A percentile compares a stretch with the other conserved stretches of the same genome.
These are phyloP conservation scores for Pseudocercospora pini-densiflorae DNA, from an alignment of 2,329 filamentous ascomycete species.

Conservation along the genomic window DNA sequence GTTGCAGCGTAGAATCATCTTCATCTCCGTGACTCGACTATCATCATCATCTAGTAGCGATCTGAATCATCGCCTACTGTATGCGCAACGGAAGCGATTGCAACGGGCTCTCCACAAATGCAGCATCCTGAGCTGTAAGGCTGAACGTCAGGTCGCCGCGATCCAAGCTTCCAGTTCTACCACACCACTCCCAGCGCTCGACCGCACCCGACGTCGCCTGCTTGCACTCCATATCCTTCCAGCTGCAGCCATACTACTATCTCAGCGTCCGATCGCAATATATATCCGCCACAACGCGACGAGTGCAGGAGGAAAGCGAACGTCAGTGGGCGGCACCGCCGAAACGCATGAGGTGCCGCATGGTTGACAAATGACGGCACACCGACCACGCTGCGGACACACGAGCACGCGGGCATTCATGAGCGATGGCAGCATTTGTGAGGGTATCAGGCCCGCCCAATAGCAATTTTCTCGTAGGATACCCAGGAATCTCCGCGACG, in stretches of 20 bases:
- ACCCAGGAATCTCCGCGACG: constrained; percentile 96
- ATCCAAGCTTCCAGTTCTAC: neutral
- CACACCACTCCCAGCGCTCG: neutral
- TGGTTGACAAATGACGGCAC: constrained; percentile 27
- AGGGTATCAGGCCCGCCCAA: constrained; percentile 97
- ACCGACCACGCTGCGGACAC: constrained; percentile 17
- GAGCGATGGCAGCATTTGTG: constrained; percentile 71
- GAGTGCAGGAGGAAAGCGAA: constrained; percentile 2
- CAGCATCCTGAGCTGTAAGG: neutral
- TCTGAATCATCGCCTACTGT: neutral
- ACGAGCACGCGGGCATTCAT: constrained; percentile 19
- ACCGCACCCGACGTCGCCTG: neutral
- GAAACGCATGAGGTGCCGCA: constrained; percentile 18
- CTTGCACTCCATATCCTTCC: neutral
- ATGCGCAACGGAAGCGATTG: neutral
- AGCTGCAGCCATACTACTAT: neutral
- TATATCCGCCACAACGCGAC: neutral
- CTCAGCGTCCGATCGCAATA: neutral
- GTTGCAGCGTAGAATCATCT: neutral
- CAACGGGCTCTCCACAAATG: neutral
- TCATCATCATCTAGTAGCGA: neutral
- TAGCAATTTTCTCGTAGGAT: constrained; percentile 94
- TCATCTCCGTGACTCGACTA: neutral
- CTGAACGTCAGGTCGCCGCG: neutral
- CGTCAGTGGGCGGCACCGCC: constrained; percentile 4